Evolutionary conservation across 495 filamentous ascomycete genomes (phyloP).

Genomic region (Niebla homalea): DNA sequence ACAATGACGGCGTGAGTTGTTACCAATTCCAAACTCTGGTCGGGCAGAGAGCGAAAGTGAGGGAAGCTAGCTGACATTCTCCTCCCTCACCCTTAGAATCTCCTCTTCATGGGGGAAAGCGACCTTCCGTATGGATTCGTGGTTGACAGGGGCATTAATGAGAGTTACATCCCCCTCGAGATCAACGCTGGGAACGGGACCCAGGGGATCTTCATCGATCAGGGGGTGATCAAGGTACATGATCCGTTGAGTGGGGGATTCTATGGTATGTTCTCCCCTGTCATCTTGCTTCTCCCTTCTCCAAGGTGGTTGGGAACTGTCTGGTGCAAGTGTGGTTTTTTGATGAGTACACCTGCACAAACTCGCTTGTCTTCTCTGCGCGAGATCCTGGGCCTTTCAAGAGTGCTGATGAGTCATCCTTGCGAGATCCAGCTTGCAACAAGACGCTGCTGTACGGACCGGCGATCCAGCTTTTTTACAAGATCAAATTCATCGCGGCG

Average conservation of each 20-base stretch:
- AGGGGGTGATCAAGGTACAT: conserved; percentile 5
- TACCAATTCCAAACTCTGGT: not conserved
- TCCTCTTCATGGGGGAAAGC: not conserved
- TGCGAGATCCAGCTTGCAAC: conserved; percentile 8
- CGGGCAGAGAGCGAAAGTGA: not conserved
- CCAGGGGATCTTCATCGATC: conserved; percentile 7
- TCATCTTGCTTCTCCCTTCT: too few relatives aligned
- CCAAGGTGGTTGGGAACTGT: too few relatives aligned
- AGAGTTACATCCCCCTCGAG: conserved; percentile 4
- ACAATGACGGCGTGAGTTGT: not conserved
- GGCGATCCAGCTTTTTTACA: conserved; percentile 10
- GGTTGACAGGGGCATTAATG: not conserved
- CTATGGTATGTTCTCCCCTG: conserved; percentile 3
- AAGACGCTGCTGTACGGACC: conserved; percentile 4
- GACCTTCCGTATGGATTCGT: not conserved
- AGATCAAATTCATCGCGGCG: conserved; percentile 1
- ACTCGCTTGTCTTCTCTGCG: not conserved
- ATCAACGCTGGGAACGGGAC: conserved; percentile 6
- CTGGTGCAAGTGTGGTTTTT: not conserved
- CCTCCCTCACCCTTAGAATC: not conserved
- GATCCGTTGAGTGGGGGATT: conserved; percentile 8
- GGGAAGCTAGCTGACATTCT: not conserved
- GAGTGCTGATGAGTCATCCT: not conserved
- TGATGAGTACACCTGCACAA: too few relatives aligned
- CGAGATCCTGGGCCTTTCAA: not conserved